phyloP scores from a whole-genome alignment of 2,329 filamentous ascomycete species.

The Rhytidhysteron rufulum region DNA sequence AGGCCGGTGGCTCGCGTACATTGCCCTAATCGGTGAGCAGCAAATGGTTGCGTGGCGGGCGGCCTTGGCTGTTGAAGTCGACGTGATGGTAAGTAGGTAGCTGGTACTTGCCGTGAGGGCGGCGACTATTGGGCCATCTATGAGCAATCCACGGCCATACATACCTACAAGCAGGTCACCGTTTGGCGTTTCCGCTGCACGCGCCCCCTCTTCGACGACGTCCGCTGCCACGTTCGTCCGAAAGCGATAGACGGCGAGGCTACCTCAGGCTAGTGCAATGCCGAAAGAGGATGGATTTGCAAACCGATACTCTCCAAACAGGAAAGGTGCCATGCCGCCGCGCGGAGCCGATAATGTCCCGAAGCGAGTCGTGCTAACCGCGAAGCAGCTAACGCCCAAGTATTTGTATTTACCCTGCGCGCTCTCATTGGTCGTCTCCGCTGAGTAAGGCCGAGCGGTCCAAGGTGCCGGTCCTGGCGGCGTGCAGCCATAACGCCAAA shows the following conservation, averaged over 20 bases:
- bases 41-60: constrained; percentile 1
- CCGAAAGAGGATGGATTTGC: neutral
- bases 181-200: constrained; percentile 4
- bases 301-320: neutral
- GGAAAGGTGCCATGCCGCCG: neutral
- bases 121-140: neutral
- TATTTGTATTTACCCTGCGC: constrained; percentile 1
- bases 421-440: neutral
- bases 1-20: constrained; percentile 4
- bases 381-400: too few species aligned
- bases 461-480: neutral
- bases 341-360: neutral
- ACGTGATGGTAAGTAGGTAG: too few species aligned
- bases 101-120: too few species aligned
- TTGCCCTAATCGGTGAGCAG: constrained; percentile 3
- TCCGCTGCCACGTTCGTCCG: constrained; percentile 1
- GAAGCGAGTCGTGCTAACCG: neutral
- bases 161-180: neutral
- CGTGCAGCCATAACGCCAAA: constrained; percentile 6
- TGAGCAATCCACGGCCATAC: neutral
- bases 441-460: neutral
- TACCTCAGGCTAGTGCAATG: neutral
- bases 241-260: neutral
- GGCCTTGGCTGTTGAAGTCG: too few species aligned
- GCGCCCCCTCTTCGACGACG: neutral